Conservation (phyloP, 768 basidiomycete genomes). For the Strobilomyces dryophilus region DNA sequence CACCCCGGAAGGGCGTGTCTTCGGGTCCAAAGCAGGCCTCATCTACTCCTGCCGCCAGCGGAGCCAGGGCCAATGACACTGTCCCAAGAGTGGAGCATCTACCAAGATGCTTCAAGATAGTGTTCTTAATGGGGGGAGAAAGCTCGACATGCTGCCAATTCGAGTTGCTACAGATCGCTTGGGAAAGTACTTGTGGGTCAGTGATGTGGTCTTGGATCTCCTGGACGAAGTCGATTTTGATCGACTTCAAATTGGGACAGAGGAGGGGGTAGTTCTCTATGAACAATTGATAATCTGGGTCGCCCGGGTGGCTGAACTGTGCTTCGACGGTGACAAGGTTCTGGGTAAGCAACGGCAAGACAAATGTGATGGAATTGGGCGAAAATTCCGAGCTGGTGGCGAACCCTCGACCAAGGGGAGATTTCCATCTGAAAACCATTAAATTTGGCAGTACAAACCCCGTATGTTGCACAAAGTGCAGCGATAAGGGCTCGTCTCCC, state of each 20-base stretch:
- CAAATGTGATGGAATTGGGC: not conserved
- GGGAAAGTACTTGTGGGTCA: not conserved
- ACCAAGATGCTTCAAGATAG: slow-evolving; percentile 1
- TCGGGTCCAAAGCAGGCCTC: not conserved
- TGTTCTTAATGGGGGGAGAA: not conserved
- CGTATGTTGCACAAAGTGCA: not conserved
- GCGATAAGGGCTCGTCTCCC: no score
- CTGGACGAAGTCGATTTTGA: not conserved
- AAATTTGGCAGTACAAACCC: not conserved
- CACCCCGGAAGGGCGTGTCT: not conserved
- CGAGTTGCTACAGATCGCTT: not conserved
- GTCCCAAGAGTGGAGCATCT: not conserved
- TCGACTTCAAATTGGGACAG: slow-evolving; percentile 1
- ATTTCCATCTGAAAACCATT: slow-evolving; percentile 1
- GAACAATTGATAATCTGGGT: not conserved
- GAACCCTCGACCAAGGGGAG: not conserved
- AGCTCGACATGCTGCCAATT: not conserved
- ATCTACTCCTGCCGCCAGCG: not conserved
- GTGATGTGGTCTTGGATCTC: not conserved
- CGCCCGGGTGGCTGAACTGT: not conserved
- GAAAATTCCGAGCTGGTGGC: no score
- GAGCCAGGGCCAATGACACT: not conserved
- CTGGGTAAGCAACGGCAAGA: not conserved
- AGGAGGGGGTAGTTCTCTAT: not conserved
- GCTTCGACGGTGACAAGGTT: not conserved